Percentiles rank a stretch among this genome's conserved stretches.
phyloP scores from a whole-genome alignment of 2,329 filamentous ascomycete species.

The Diaporthe citriasiana region DNA sequence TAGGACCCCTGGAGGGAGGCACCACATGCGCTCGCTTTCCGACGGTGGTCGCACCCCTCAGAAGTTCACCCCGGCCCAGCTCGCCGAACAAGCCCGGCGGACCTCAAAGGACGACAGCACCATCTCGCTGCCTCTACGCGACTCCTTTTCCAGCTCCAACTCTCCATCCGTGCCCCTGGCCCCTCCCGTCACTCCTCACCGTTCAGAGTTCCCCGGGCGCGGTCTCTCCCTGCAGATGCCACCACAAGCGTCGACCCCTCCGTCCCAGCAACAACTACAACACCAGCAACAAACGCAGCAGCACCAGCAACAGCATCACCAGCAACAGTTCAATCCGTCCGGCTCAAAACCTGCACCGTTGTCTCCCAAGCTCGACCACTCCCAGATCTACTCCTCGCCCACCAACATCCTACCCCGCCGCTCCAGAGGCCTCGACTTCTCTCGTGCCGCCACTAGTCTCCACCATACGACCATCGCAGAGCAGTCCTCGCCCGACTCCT shows the following conservation, averaged over 20 bases:
- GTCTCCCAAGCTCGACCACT: slow-evolving; percentile 88
- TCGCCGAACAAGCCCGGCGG: slow-evolving; percentile 65
- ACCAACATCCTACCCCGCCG: slow-evolving; percentile 86
- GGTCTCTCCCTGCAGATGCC: slow-evolving; percentile 81
- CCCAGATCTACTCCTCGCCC: slow-evolving; percentile 88
- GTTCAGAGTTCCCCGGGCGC: slow-evolving; percentile 72
- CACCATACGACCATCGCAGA: slow-evolving; percentile 96
- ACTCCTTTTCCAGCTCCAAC: slow-evolving; percentile 50
- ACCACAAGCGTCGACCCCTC: slow-evolving; percentile 52
- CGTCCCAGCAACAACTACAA: slow-evolving; percentile 48
- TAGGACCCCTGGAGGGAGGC: slow-evolving; percentile 60
- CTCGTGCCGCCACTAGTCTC: slow-evolving; percentile 90
- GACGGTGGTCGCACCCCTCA: slow-evolving; percentile 71
- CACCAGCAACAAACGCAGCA: slow-evolving; percentile 45
- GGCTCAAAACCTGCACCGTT: slow-evolving; percentile 75
- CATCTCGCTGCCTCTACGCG: slow-evolving; percentile 54
- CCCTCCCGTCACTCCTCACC: slow-evolving; percentile 79
- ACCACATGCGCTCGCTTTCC: slow-evolving; percentile 72
- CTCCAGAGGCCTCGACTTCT: slow-evolving; percentile 93
- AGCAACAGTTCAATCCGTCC: slow-evolving; percentile 53
- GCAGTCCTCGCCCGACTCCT: slow-evolving; percentile 88
- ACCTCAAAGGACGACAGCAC: slow-evolving; percentile 78
- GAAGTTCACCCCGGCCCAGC: slow-evolving; percentile 70
- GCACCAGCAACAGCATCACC: slow-evolving; percentile 54
- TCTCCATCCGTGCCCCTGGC: slow-evolving; percentile 50